Evolutionary conservation across 768 basidiomycete species (phyloP).

Genomic region (Sutorius australiensis): DNA sequence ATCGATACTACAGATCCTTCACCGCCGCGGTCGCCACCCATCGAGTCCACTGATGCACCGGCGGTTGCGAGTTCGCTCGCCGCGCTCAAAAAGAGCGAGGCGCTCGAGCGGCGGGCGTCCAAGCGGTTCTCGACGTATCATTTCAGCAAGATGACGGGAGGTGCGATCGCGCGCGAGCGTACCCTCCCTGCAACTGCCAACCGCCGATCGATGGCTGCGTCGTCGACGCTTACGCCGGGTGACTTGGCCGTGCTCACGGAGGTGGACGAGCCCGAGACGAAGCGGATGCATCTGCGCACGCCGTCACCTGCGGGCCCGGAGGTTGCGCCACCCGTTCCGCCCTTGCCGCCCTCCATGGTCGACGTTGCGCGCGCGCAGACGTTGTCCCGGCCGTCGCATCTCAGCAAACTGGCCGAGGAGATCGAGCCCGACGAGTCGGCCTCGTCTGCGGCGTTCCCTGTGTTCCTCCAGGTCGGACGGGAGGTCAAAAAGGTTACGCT

Average conservation of each 20-base stretch:
- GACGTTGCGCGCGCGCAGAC: constrained; percentile 31
- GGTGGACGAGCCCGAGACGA: constrained; percentile 50
- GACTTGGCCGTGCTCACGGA: constrained; percentile 73
- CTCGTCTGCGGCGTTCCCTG: constrained; percentile 42
- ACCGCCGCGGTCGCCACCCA: constrained; percentile 38
- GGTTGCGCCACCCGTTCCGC: constrained; percentile 40
- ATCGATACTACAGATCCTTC: constrained; percentile 20
- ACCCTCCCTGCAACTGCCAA: constrained; percentile 48
- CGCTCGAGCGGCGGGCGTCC: constrained; percentile 85
- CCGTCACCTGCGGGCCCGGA: constrained; percentile 30
- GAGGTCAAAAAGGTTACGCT: constrained; percentile 86
- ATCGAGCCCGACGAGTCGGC: constrained; percentile 19
- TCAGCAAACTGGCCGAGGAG: constrained; percentile 20
- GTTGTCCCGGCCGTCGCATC: background rate
- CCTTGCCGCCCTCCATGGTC: constrained; percentile 44
- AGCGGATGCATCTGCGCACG: constrained; percentile 32
- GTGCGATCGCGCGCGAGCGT: constrained; percentile 42
- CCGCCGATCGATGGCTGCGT: constrained; percentile 63
- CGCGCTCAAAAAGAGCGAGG: constrained; percentile 82
- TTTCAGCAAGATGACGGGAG: constrained; percentile 87
- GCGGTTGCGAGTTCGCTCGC: constrained; percentile 80
- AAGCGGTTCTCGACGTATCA: constrained; percentile 96
- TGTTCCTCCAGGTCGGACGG: constrained; percentile 86
- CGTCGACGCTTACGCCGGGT: constrained; percentile 58
- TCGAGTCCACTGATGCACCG: constrained; percentile 44